phyloP scores from a whole-genome alignment of 2,329 filamentous ascomycete genomes.

The Chalaropsis ovoidea region DNA sequence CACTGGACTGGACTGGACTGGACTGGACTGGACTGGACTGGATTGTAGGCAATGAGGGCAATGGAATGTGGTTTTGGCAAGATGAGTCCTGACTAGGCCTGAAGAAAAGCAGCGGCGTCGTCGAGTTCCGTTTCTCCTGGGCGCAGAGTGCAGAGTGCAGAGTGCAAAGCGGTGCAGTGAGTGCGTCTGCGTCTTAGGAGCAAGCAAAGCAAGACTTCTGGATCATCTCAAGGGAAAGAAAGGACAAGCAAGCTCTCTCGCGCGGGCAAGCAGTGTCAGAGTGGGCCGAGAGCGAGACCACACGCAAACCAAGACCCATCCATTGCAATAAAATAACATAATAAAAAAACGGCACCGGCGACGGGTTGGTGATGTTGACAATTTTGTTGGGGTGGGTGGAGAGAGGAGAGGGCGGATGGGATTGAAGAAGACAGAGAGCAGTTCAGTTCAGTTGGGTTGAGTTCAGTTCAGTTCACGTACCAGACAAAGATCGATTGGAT shows the following conservation, averaged over 20 bases:
- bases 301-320: slow-evolving; percentile 4
- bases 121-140: too few species aligned
- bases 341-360: neutral
- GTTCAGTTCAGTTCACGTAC: too few species aligned
- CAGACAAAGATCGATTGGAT: slow-evolving; percentile 14
- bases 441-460: neutral
- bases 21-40: neutral
- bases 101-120: too few species aligned
- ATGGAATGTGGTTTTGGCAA: neutral
- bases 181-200: neutral
- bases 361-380: neutral
- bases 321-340: neutral
- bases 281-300: neutral
- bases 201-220: slow-evolving; percentile 1
- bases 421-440: neutral
- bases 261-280: neutral
- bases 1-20: neutral
- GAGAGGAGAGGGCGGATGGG: neutral
- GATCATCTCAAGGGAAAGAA: neutral
- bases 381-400: slow-evolving; percentile 2
- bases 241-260: neutral
- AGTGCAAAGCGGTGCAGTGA: neutral
- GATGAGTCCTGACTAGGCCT: neutral
- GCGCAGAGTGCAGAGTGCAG: neutral
- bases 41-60: too few species aligned